Conservation (phyloP, 2,329 filamentous ascomycete species). For the Septoria petroselini region DNA sequence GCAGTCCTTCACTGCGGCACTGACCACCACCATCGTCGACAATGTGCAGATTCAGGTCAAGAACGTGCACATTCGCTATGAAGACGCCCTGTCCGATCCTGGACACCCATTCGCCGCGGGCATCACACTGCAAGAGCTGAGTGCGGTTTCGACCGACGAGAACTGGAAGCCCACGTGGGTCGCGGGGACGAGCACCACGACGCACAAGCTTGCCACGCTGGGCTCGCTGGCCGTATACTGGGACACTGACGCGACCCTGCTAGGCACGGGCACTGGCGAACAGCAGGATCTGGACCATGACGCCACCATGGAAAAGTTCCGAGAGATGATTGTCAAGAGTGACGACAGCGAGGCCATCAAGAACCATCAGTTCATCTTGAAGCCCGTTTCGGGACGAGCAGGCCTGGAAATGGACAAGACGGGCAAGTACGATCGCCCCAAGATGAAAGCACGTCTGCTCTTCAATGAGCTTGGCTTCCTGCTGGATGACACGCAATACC, state of each 20-base stretch:
- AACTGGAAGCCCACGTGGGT: constrained; percentile 97
- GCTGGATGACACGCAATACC: constrained; percentile 96
- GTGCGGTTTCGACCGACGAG: constrained; percentile 90
- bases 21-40: constrained; percentile 95
- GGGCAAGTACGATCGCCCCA: constrained; percentile 71
- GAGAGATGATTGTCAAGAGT: constrained; percentile 71
- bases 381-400: constrained; percentile 90
- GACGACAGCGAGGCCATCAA: constrained; percentile 53
- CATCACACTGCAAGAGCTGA: constrained; percentile 90
- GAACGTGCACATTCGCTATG: constrained; percentile 97
- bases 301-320: constrained; percentile 74
- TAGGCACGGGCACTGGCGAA: constrained; percentile 76
- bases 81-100: constrained; percentile 92
- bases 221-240: constrained; percentile 92
- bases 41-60: constrained; percentile 97
- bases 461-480: constrained; percentile 98
- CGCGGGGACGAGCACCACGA: constrained; percentile 75
- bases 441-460: constrained; percentile 83
- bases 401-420: constrained; percentile 95
- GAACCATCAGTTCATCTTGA: constrained; percentile 88
- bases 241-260: constrained; percentile 87
- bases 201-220: constrained; percentile 89
- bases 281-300: constrained; percentile 65
- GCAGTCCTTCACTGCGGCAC: constrained; percentile 93
- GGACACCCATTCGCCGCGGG: constrained; percentile 94